Conservation (phyloP, 306 rosid species). For the Citrullus colocynthis region DNA sequence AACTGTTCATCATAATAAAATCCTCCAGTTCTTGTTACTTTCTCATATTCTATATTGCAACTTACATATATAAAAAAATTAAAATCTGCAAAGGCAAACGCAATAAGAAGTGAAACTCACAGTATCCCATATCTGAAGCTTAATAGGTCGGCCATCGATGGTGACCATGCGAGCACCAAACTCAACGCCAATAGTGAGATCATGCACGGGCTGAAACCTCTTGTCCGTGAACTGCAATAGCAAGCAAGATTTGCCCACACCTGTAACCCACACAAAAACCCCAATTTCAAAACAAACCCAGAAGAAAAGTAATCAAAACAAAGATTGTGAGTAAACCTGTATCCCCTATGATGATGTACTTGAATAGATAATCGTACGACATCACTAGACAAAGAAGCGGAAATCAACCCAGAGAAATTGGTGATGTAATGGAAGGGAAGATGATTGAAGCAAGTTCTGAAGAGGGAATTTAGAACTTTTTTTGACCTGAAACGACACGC, state of each 20-base stretch:
- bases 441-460: no score
- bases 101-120: conserved; percentile 22
- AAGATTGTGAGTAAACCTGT: conserved; percentile 36
- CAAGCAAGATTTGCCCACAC: conserved; percentile 92
- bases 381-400: conserved; percentile 21
- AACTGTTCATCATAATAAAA: neutral
- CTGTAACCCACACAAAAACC: conserved; percentile 17
- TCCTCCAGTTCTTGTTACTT: neutral
- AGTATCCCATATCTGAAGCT: conserved; percentile 99
- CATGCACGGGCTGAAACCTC: conserved; percentile 96
- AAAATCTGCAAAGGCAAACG: neutral
- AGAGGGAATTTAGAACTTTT: no score
- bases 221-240: conserved; percentile 92
- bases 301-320: neutral
- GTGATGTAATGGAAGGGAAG: no score
- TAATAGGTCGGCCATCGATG: conserved; percentile 62
- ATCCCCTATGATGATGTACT: conserved; percentile 98
- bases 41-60: neutral
- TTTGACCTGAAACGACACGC: no score
- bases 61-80: neutral
- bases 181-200: conserved; percentile 94
- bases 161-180: conserved; percentile 97
- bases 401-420: neutral
- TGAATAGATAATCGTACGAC: conserved; percentile 96
- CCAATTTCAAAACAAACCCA: neutral